phyloP scores from a whole-genome alignment of 2,329 filamentous ascomycete species.

The Colletotrichum plurivorum region DNA sequence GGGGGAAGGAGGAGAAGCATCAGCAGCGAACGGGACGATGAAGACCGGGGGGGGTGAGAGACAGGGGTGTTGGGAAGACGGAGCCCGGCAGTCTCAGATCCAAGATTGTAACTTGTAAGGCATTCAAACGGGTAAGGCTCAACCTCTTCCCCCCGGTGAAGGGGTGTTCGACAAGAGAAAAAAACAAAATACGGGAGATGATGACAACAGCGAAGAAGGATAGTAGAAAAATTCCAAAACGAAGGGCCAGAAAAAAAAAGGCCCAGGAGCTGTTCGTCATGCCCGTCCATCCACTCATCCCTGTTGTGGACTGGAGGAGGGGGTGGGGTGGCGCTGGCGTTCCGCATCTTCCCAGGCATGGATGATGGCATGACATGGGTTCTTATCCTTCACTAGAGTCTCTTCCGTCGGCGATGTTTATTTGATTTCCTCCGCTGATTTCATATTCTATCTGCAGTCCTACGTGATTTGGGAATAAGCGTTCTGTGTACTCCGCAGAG shows the following conservation, averaged over 20 bases:
- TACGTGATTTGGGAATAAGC: not conserved
- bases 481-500: not conserved
- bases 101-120: slow-evolving; percentile 5
- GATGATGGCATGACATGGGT: slow-evolving; percentile 5
- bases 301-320: not conserved
- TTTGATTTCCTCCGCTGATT: not conserved
- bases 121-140: slow-evolving; percentile 22
- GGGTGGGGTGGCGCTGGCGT: slow-evolving; percentile 5
- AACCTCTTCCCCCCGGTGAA: not conserved
- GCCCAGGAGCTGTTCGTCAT: slow-evolving; percentile 32
- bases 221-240: not conserved
- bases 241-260: slow-evolving; percentile 9
- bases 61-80: slow-evolving; percentile 6
- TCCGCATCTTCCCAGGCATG: slow-evolving; percentile 20
- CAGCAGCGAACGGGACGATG: not conserved
- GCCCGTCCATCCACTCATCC: not conserved
- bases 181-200: not conserved
- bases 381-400: not conserved
- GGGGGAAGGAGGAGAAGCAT: not conserved
- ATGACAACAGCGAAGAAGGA: not conserved
- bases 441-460: not conserved
- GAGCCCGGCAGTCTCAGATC: slow-evolving; percentile 32
- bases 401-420: not conserved
- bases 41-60: not conserved
- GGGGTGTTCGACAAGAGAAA: not conserved